A percentile compares a stretch with the other conserved stretches of the same genome.
Evolutionary conservation across 78 protist species (phyloP).

Genomic region (Cavenderia fasciculata): DNA sequence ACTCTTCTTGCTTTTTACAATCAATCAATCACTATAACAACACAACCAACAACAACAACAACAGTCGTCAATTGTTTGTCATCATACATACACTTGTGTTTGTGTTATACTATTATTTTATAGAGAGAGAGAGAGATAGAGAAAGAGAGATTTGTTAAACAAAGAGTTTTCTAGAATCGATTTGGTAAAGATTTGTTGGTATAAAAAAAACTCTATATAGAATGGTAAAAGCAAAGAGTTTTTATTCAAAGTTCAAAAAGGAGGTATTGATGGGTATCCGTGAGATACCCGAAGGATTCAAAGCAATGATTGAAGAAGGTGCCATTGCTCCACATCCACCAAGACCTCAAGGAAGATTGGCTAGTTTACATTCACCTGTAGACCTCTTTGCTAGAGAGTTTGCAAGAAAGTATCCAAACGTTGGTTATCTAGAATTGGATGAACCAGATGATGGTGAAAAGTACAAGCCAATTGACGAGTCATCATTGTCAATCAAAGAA

Average conservation of each 20-base stretch:
- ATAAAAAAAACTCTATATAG: no score
- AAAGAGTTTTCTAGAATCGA: no score
- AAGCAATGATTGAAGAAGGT: slow-evolving; percentile 10
- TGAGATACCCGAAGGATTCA: slow-evolving; percentile 36
- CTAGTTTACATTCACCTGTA: slow-evolving; percentile 4
- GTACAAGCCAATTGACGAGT: neutral
- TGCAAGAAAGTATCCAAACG: slow-evolving; percentile 32
- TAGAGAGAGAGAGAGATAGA: no score
- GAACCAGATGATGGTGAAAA: slow-evolving; percentile 18
- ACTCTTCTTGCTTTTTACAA: no score
- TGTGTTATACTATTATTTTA: no score
- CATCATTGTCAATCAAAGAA: neutral
- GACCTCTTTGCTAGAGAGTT: slow-evolving; percentile 30
- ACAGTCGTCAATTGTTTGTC: no score
- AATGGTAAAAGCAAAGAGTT: slow-evolving; percentile 10
- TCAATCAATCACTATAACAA: no score
- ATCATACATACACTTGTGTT: no score
- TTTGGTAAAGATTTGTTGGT: no score
- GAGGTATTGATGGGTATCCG: slow-evolving; percentile 20
- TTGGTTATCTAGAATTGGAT: slow-evolving; percentile 25
- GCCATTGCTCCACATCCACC: neutral
- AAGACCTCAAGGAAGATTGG: neutral
- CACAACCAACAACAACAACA: no score
- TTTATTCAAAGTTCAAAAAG: neutral
- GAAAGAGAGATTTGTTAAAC: no score